These are phyloP conservation scores for Phytopythium vexans DNA, from an alignment of 352 stramenopile species.

Conservation along the genomic window DNA sequence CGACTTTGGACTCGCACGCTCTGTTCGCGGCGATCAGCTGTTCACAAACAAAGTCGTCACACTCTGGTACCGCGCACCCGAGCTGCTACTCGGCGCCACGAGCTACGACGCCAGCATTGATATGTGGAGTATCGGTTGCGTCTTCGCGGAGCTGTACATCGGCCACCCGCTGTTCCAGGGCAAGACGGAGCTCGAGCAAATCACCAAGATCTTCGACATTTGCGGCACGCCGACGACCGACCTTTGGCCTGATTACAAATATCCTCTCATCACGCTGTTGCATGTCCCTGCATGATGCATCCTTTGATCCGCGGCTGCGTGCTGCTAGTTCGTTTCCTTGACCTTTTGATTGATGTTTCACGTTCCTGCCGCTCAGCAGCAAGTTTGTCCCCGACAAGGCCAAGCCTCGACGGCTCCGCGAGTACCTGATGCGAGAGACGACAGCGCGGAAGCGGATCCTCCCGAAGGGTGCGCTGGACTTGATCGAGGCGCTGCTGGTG, in stretches of 20 bases:
- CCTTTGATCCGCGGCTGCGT: no score
- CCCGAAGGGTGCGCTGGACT: slow-evolving; percentile 84
- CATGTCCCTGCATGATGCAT: background rate
- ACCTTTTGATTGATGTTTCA: no score
- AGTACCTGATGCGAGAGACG: slow-evolving; percentile 77
- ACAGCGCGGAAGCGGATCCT: slow-evolving; percentile 73
- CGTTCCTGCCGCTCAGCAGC: slow-evolving; percentile 70
- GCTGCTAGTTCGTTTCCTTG: background rate
- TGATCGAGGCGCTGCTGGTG: slow-evolving; percentile 93
- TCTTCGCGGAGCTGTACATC: slow-evolving; percentile 86
- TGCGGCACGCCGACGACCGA: slow-evolving; percentile 81
- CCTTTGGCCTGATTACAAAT: slow-evolving; percentile 82
- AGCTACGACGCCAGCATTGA: slow-evolving; percentile 93
- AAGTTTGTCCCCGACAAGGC: slow-evolving; percentile 83
- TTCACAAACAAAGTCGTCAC: slow-evolving; percentile 97
- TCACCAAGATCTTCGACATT: slow-evolving; percentile 87
- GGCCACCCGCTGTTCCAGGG: slow-evolving; percentile 84
- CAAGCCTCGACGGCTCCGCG: slow-evolving; percentile 57
- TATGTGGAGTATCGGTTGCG: slow-evolving; percentile 94
- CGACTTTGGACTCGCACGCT: slow-evolving; percentile 85
- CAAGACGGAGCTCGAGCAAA: slow-evolving; percentile 87
- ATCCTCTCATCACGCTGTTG: slow-evolving; percentile 2
- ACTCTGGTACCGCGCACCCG: slow-evolving; percentile 93
- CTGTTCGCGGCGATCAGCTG: slow-evolving; percentile 77
- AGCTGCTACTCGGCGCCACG: slow-evolving; percentile 92